Conservation (phyloP, 257 asterid genomes). For the Petunia secreta region DNA sequence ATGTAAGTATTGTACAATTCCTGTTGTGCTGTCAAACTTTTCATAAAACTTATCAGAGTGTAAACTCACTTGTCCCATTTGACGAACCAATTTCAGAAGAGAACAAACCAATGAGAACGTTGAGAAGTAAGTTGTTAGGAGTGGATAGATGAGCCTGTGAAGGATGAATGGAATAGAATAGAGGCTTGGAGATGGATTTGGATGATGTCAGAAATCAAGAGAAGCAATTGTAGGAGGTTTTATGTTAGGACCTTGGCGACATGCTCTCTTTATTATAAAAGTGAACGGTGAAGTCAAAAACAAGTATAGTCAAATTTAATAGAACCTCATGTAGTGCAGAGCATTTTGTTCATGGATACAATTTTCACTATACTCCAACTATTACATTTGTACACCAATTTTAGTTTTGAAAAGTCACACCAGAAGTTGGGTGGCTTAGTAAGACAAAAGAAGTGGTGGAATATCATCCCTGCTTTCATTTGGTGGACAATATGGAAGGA, state of each 20-base stretch:
- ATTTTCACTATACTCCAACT: background rate
- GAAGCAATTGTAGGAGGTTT: background rate
- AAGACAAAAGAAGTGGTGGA: no score
- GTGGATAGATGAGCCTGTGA: background rate
- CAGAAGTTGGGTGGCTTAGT: no score
- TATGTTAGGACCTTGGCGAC: background rate
- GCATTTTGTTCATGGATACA: background rate
- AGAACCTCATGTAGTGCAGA: background rate
- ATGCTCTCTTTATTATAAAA: background rate
- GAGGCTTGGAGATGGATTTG: background rate
- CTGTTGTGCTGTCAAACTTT: background rate
- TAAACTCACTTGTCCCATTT: background rate
- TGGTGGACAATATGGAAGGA: no score
- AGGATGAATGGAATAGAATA: conserved; percentile 5
- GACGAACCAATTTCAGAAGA: background rate
- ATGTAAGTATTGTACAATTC: background rate
- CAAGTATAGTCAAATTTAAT: background rate
- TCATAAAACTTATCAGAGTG: background rate
- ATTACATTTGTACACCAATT: background rate
- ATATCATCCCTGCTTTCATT: no score
- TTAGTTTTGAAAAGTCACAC: background rate
- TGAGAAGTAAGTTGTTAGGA: background rate
- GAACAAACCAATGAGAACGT: background rate
- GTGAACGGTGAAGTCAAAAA: background rate
- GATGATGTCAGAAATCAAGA: background rate